Conservation (phyloP, 1,284 basidiomycete genomes). For the Xerocomus minutiporus region DNA sequence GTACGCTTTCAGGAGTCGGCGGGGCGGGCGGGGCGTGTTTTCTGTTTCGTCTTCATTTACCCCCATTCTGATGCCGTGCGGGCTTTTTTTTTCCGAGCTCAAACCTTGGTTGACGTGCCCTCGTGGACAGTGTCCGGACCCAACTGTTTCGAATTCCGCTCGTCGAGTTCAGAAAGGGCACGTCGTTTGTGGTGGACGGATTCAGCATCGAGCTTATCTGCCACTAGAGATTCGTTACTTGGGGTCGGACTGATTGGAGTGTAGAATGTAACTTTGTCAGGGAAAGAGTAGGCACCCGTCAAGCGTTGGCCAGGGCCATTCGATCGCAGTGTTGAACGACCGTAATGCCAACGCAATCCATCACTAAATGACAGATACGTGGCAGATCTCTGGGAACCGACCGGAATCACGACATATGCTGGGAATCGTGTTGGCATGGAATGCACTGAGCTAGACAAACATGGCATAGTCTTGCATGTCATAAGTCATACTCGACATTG, state of each 20-base stretch:
- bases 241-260: conserved; percentile 17
- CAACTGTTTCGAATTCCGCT: neutral
- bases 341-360: neutral
- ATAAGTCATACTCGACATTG: conserved; percentile 12
- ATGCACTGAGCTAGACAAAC: neutral
- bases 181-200: neutral
- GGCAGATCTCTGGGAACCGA: conserved; percentile 14
- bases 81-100: neutral
- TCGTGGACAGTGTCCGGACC: neutral
- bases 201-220: neutral
- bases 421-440: conserved; percentile 9
- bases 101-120: conserved; percentile 1
- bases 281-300: conserved; percentile 12
- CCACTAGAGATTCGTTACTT: neutral
- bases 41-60: neutral
- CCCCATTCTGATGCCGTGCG: neutral
- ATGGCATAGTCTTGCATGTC: conserved; percentile 14
- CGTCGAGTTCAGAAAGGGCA: neutral
- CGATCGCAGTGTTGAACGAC: neutral
- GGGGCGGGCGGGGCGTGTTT: neutral
- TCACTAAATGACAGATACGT: neutral
- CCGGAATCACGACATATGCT: conserved; percentile 6
- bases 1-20: neutral
- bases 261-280: conserved; percentile 17
- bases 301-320: conserved; percentile 12